Base-by-base conservation (phyloP, 2,329 filamentous ascomycete genomes). In the Iodosphaeria phyllophila region DNA sequence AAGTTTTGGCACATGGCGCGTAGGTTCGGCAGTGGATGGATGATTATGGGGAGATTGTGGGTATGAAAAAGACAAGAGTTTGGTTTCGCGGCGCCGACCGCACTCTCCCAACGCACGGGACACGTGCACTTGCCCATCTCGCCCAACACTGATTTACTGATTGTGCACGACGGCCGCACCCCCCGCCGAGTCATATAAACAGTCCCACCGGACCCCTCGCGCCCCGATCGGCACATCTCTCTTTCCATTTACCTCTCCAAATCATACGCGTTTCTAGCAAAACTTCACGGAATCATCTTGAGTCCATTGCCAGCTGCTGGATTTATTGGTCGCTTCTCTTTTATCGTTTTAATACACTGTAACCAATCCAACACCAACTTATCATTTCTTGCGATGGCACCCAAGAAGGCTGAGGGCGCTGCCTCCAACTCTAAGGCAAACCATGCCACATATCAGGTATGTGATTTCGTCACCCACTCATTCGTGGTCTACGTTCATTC, bases 101-200 rank as follows among this genome's bases (percentile, higher is more conserved):
- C n/a, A n/a, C n/a, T n/a, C n/a, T n/a, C n/a, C n/a, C n/a, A n/a
- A n/a, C n/a, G n/a, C n/a, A n/a, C n/a, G n/a, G n/a, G n/a, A n/a
- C n/a, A n/a, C n/a, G n/a, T n/a, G n/a, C n/a, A n/a, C n/a, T n/a
- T n/a, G n/a, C n/a, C n/a, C n/a, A n/a, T n/a, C n/a, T n/a, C n/a
- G n/a, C n/a, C n/a, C 28, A 27, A 31, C 27, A 27, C 28, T 42
- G 37, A 39, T 37, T 47, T 60, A 64, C 58, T 64, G 60, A 64
- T 65, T 64, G 60, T 53, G 56, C 51, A 47, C 51, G 11, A 11
- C 16, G 8, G 24, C 13, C 24, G 16, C 51, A 47, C 53, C 49
- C 51, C 60, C 58, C 52, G 51, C 57, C 42, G 43, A 45, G 41
- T 56, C n/a, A 68, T 69, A 69, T 67, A 68, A 69, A 64, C 57